Evolutionary conservation across 2,329 filamentous ascomycete genomes (phyloP).

Genomic region (Colletotrichum karsti): DNA sequence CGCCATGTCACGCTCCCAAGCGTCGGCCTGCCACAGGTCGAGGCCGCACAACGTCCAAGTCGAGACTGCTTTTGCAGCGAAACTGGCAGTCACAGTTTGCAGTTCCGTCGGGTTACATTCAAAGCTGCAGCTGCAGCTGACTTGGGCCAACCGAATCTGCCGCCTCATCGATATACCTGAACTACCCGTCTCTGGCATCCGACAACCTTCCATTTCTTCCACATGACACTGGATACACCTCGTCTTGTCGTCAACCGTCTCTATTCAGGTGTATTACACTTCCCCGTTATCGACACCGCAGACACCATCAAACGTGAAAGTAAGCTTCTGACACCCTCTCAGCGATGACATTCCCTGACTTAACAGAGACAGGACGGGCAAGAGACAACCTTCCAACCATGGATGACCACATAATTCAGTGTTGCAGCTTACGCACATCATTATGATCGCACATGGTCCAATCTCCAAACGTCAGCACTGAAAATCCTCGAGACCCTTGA

Average conservation of each 20-base stretch:
- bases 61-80: not conserved
- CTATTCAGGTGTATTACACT: too few species aligned
- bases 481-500: not conserved
- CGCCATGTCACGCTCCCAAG: not conserved
- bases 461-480: not conserved
- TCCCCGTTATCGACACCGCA: not conserved
- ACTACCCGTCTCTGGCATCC: not conserved
- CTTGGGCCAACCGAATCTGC: too few species aligned
- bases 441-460: not conserved
- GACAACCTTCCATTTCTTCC: too few species aligned
- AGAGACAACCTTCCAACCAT: not conserved
- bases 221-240: too few species aligned
- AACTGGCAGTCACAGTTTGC: too few species aligned
- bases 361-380: not conserved
- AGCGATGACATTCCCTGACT: not conserved
- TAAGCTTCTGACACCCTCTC: conserved; percentile 1
- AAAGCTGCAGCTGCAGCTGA: not conserved
- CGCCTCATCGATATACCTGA: not conserved
- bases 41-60: not conserved
- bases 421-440: not conserved
- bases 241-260: too few species aligned
- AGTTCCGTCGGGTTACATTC: too few species aligned
- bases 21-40: not conserved
- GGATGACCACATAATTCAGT: not conserved
- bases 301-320: not conserved